Evolutionary conservation across 768 basidiomycete species (phyloP).

Genomic region (Solioccasus polychromus): DNA sequence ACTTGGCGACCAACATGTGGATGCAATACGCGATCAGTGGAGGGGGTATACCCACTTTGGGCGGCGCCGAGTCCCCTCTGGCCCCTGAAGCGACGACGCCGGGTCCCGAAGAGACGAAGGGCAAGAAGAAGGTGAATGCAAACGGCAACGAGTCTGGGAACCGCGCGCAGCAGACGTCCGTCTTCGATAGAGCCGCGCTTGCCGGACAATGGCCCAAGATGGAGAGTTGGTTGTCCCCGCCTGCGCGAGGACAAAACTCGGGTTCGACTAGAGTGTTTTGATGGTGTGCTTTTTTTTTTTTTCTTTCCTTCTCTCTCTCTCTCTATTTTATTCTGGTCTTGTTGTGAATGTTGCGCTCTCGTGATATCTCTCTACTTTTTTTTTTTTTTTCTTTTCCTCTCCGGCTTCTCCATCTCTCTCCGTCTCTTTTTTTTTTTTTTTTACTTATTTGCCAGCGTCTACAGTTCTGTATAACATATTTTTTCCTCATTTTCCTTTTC

Average conservation of each 20-base stretch:
- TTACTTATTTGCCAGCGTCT: constrained; percentile 1
- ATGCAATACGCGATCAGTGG: constrained; percentile 31
- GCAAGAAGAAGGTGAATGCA: constrained; percentile 19
- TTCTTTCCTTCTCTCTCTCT: neutral
- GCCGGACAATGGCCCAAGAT: constrained; percentile 34
- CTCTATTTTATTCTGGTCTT: neutral
- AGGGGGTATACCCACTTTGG: constrained; percentile 16
- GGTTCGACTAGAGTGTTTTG: constrained; percentile 31
- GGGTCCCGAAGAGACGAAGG: constrained; percentile 9
- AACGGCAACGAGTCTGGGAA: constrained; percentile 16
- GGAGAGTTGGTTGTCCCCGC: constrained; percentile 32
- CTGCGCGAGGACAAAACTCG: constrained; percentile 30
- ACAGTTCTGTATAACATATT: constrained; percentile 27
- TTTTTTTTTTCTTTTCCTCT: neutral
- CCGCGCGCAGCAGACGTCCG: constrained; percentile 24
- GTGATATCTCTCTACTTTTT: neutral
- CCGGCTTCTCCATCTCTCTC: constrained; percentile 8
- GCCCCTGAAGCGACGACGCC: neutral
- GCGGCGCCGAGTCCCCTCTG: constrained; percentile 1
- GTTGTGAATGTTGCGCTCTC: constrained; percentile 1
- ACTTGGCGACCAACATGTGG: constrained; percentile 24
- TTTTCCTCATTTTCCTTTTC: constrained; percentile 7
- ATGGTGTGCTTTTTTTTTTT: constrained; percentile 5
- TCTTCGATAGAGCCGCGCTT: constrained; percentile 26
- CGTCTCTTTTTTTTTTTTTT: constrained; percentile 4